Evolutionary conservation across 257 asterid genomes (phyloP).

Genomic region (Schizonepeta tenuifolia): DNA sequence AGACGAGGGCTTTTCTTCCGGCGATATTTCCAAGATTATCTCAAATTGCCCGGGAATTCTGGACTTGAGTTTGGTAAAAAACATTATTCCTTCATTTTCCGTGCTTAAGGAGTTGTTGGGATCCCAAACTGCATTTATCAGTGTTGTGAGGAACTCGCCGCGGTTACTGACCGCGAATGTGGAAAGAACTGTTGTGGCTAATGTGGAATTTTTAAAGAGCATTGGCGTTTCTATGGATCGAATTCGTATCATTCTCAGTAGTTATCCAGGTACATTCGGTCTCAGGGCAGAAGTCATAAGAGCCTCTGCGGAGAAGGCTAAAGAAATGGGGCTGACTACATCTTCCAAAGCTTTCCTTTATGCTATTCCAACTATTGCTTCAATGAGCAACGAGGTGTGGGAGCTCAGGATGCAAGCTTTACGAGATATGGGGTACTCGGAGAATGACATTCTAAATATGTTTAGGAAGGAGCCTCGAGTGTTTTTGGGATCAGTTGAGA

Average conservation of each 20-base stretch:
- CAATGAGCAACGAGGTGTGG: neutral
- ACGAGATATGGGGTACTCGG: slow-evolving; percentile 43
- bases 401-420: slow-evolving; percentile 22
- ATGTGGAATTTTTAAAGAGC: slow-evolving; percentile 18
- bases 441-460: slow-evolving; percentile 19
- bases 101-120: slow-evolving; percentile 6
- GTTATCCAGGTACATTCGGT: neutral
- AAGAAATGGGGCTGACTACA: neutral
- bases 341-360: neutral
- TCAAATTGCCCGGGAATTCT: neutral
- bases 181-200: neutral
- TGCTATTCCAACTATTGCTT: neutral
- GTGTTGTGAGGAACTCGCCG: neutral
- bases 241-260: neutral
- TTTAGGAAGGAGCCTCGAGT: slow-evolving; percentile 31
- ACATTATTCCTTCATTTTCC: neutral
- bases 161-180: neutral
- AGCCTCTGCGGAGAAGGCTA: neutral
- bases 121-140: neutral
- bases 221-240: slow-evolving; percentile 2
- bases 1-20: neutral
- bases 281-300: neutral
- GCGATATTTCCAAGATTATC: neutral
- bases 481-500: slow-evolving; percentile 27
- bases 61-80: neutral